Percentiles rank a stretch among this genome's conserved stretches.
These are phyloP conservation scores for Dendrobium nobile DNA, from an alignment of 106 monocot species.

Conservation along the genomic window DNA sequence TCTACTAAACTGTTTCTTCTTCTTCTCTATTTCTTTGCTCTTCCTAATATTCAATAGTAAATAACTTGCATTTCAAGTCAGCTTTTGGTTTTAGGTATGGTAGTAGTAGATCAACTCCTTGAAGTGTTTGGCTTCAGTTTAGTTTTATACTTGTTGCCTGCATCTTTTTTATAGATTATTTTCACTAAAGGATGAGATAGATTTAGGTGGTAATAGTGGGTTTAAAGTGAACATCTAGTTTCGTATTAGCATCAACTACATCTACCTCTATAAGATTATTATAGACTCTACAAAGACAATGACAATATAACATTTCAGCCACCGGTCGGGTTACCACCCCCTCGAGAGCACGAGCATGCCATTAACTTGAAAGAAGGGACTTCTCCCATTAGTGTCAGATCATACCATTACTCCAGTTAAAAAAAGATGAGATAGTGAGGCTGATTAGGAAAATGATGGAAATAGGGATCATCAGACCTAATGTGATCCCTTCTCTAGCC, in stretches of 20 bases:
- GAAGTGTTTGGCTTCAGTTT: not conserved
- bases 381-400: too few species aligned
- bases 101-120: not conserved
- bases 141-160: not conserved
- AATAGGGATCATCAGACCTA: too few species aligned
- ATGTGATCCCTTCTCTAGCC: too few species aligned
- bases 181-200: not conserved
- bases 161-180: not conserved
- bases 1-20: too few species aligned
- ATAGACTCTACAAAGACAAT: not conserved
- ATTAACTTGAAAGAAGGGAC: too few species aligned
- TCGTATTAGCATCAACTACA: not conserved
- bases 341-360: too few species aligned
- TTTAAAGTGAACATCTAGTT: not conserved
- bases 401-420: too few species aligned
- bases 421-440: too few species aligned
- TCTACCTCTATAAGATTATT: not conserved
- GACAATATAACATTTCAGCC: not conserved
- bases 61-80: not conserved
- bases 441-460: too few species aligned
- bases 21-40: too few species aligned
- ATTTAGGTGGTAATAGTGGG: not conserved
- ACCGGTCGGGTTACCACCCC: too few species aligned
- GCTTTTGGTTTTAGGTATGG: not conserved
- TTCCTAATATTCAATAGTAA: too few species aligned